Conservation (phyloP, 2,329 filamentous ascomycete genomes). For the Pseudovirgaria hyperparasitica region DNA sequence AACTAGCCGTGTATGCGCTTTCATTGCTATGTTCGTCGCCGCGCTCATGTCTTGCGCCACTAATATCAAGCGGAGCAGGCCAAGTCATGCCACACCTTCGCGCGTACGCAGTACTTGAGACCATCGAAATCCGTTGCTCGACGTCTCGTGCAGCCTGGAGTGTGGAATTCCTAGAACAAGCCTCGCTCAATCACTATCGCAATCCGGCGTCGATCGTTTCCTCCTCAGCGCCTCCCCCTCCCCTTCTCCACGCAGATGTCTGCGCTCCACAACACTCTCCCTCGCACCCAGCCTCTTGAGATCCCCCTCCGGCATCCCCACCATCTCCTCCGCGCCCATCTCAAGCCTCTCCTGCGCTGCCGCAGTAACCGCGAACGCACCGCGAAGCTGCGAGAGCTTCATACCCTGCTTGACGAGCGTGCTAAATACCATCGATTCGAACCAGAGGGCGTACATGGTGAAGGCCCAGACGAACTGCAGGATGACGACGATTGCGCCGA, state of each 20-base stretch:
- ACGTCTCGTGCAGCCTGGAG: no score
- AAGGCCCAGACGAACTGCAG: conserved; percentile 17
- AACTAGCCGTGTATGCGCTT: no score
- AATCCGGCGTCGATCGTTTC: no score
- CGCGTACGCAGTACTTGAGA: no score
- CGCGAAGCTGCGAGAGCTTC: conserved; percentile 18
- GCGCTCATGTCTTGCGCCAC: no score
- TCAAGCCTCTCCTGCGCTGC: conserved; percentile 14
- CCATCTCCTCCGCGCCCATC: conserved; percentile 8
- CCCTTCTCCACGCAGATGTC: conserved; percentile 6
- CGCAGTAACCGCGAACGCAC: conserved; percentile 15
- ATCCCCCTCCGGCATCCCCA: conserved; percentile 8
- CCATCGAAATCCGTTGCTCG: no score
- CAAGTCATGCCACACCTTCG: no score
- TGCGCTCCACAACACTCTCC: conserved; percentile 4
- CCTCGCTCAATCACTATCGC: no score
- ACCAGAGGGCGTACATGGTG: conserved; percentile 22
- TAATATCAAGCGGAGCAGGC: no score
- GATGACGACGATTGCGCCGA: conserved; percentile 18
- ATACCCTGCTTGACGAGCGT: conserved; percentile 15
- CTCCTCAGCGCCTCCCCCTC: no score
- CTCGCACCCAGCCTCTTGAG: conserved; percentile 2
- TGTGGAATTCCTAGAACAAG: no score
- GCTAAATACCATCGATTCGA: conserved; percentile 18
- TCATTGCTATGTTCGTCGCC: no score